These are phyloP conservation scores for Capronia americana DNA, from an alignment of 2,329 filamentous ascomycete species.

Conservation along the genomic window DNA sequence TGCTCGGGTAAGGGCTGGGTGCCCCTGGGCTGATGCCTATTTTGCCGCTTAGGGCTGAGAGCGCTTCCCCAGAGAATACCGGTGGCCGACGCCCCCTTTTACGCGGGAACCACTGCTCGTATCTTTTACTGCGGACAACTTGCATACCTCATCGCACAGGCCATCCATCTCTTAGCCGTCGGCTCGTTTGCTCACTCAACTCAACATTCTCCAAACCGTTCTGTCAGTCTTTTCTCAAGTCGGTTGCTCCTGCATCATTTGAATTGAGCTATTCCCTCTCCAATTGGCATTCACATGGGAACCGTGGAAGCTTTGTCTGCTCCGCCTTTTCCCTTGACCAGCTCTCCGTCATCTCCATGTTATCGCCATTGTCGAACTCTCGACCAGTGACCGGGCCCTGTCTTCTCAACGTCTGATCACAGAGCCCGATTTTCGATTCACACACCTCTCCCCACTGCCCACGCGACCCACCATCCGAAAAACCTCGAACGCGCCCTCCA, in stretches of 20 bases:
- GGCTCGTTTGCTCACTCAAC: constrained; percentile 6
- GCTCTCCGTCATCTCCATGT: constrained; percentile 4
- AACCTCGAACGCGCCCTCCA: constrained; percentile 19
- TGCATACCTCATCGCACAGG: neutral
- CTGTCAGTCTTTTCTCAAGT: neutral
- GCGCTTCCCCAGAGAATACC: constrained; percentile 11
- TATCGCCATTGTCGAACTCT: constrained; percentile 16
- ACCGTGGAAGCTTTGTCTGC: constrained; percentile 10
- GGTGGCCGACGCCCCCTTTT: neutral
- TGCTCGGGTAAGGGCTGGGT: neutral
- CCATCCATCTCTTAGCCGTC: constrained; percentile 11
- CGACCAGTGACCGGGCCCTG: constrained; percentile 29
- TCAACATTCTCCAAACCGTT: constrained; percentile 3
- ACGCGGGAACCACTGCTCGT: neutral
- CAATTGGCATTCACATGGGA: constrained; percentile 12
- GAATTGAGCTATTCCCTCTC: constrained; percentile 4
- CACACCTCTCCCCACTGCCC: constrained; percentile 14
- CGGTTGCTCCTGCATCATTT: constrained; percentile 16
- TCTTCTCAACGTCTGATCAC: constrained; percentile 15
- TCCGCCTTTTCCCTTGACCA: constrained; percentile 29
- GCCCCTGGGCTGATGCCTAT: constrained; percentile 7
- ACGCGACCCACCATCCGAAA: constrained; percentile 26
- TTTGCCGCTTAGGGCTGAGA: constrained; percentile 1
- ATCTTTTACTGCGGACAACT: neutral
- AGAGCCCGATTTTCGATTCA: constrained; percentile 21